phyloP scores from a whole-genome alignment of 2,329 filamentous ascomycete species.

The Ciborinia camelliae region DNA sequence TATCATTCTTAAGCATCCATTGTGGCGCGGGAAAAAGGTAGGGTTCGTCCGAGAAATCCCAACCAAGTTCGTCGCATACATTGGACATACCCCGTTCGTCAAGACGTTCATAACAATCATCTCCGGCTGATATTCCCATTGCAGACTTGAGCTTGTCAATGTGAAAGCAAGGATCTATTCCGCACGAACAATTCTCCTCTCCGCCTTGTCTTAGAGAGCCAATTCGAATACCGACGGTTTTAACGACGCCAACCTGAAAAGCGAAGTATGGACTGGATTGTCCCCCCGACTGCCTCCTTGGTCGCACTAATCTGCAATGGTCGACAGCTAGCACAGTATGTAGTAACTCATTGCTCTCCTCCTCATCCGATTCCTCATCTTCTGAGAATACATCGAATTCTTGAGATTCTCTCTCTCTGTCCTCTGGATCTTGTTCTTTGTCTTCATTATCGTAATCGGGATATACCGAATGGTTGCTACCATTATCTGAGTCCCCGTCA shows the following conservation, averaged over 20 bases:
- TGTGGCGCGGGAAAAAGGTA: constrained; percentile 24
- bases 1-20: constrained; percentile 32
- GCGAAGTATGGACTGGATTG: constrained; percentile 25
- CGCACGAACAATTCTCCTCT: constrained; percentile 28
- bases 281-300: not conserved
- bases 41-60: constrained; percentile 31
- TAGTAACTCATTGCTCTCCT: constrained; percentile 20
- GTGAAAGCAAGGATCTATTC: constrained; percentile 27
- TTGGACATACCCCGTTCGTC: constrained; percentile 27
- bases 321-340: constrained; percentile 32
- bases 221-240: constrained; percentile 31
- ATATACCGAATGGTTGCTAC: not conserved
- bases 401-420: constrained; percentile 6
- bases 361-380: constrained; percentile 16
- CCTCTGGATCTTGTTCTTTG: constrained; percentile 10
- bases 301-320: constrained; percentile 18
- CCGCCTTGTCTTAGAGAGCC: constrained; percentile 20
- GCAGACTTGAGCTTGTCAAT: constrained; percentile 16
- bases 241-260: constrained; percentile 34
- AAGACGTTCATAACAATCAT: constrained; percentile 29
- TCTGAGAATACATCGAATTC: constrained; percentile 5
- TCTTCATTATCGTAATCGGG: constrained; percentile 13
- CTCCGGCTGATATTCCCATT: constrained; percentile 5
- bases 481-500: constrained; percentile 21
- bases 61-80: constrained; percentile 32